Evolutionary conservation across 202 grass and related monocot species (phyloP).

Genomic region (Panicum virgatum): DNA sequence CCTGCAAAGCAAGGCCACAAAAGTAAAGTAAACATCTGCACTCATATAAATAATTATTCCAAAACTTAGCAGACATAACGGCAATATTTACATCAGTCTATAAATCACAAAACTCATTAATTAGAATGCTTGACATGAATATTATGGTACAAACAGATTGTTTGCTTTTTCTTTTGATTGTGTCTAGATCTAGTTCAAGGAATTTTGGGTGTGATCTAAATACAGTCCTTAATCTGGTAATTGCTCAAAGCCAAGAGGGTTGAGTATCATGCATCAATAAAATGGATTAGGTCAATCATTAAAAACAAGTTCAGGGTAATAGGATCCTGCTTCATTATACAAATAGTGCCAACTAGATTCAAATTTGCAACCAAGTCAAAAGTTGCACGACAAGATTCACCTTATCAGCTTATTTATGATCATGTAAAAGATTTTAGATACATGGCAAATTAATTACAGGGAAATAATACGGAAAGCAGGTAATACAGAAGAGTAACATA

Average conservation of each 20-base stretch:
- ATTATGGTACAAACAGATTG: not conserved
- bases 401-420: not conserved
- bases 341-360: not conserved
- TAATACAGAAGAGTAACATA: not conserved
- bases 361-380: not conserved
- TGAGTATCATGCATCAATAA: not conserved
- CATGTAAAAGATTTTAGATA: not conserved
- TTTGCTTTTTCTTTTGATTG: not conserved
- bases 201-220: constrained; percentile 3
- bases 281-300: not conserved
- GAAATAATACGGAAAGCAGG: not conserved
- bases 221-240: not conserved
- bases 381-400: not conserved
- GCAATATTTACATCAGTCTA: not conserved
- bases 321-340: not conserved
- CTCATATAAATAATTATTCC: constrained; percentile 31
- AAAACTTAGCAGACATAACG: not conserved
- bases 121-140: not conserved
- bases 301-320: not conserved
- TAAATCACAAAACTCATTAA: not conserved
- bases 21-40: constrained; percentile 15
- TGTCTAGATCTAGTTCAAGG: not conserved
- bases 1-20: constrained; percentile 55
- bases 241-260: not conserved
- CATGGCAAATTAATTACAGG: not conserved